Evolutionary conservation across 2,329 filamentous ascomycete species (phyloP).

Genomic region (Xylaria digitata): DNA sequence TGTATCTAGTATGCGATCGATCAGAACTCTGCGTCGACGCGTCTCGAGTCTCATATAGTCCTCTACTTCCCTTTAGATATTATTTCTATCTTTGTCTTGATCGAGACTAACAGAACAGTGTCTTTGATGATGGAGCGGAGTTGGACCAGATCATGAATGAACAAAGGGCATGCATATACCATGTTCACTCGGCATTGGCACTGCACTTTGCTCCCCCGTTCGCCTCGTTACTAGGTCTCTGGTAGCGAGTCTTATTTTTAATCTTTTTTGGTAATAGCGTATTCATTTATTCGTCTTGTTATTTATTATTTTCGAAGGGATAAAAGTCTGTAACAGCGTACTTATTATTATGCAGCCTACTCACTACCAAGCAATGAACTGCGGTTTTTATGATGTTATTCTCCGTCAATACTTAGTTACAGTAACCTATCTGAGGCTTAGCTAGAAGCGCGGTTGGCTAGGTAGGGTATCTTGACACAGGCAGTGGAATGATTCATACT

Average conservation of each 20-base stretch:
- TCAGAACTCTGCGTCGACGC: background rate
- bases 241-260: background rate
- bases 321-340: too few species aligned
- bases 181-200: background rate
- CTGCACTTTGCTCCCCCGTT: too few species aligned
- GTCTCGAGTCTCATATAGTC: slow-evolving; percentile 23
- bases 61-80: background rate
- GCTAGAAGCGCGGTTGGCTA: too few species aligned
- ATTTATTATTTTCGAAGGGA: too few species aligned
- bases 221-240: background rate
- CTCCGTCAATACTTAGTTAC: too few species aligned
- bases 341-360: too few species aligned
- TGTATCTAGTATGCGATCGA: background rate
- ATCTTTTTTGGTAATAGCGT: background rate
- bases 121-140: slow-evolving; percentile 4
- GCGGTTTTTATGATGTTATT: too few species aligned
- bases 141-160: background rate
- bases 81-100: slow-evolving; percentile 17
- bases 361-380: too few species aligned
- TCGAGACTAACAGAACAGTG: background rate
- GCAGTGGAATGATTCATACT: too few species aligned
- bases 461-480: too few species aligned
- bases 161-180: background rate
- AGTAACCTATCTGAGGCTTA: too few species aligned
- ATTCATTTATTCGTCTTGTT: background rate